Evolutionary conservation across 805 yeast genomes (phyloP).

Genomic region (Priceomyces medius): DNA sequence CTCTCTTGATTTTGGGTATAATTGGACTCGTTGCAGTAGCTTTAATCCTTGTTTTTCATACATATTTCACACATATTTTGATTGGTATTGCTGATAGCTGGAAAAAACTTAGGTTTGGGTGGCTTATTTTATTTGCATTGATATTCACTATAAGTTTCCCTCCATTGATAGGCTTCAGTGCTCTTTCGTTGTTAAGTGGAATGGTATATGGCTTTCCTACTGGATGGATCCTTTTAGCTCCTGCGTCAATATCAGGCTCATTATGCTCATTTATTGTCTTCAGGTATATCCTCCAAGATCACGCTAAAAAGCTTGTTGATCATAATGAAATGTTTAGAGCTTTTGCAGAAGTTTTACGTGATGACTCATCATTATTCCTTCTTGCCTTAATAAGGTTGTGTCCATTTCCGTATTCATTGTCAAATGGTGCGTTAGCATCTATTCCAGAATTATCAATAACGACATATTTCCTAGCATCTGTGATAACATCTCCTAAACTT

Average conservation of each 20-base stretch:
- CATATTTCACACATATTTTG: conserved; percentile 32
- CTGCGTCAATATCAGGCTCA: conserved; percentile 72
- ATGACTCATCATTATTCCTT: conserved; percentile 61
- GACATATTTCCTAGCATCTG: conserved; percentile 68
- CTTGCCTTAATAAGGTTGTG: conserved; percentile 76
- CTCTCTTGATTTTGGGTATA: conserved; percentile 14
- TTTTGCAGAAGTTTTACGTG: conserved; percentile 69
- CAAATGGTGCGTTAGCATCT: conserved; percentile 90
- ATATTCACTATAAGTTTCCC: conserved; percentile 80
- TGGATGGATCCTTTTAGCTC: conserved; percentile 78
- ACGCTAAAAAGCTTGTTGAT: conserved; percentile 60
- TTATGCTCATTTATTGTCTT: conserved; percentile 69
- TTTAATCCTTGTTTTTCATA: conserved; percentile 31
- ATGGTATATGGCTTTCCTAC: conserved; percentile 75
- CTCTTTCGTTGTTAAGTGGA: conserved; percentile 66
- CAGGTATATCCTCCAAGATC: conserved; percentile 53
- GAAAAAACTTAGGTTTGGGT: conserved; percentile 38
- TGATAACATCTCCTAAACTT: conserved; percentile 78
- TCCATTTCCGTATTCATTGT: conserved; percentile 89
- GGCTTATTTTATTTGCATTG: conserved; percentile 47
- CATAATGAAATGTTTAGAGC: conserved; percentile 68
- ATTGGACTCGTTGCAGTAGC: conserved; percentile 18
- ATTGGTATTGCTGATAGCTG: conserved; percentile 48
- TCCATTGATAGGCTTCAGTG: conserved; percentile 81
- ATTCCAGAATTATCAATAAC: conserved; percentile 68